Evolutionary conservation across 176 grass and related monocot genomes (phyloP), one percentile per base, ranked within the genome.

Genomic region (Themeda triandra): DNA sequence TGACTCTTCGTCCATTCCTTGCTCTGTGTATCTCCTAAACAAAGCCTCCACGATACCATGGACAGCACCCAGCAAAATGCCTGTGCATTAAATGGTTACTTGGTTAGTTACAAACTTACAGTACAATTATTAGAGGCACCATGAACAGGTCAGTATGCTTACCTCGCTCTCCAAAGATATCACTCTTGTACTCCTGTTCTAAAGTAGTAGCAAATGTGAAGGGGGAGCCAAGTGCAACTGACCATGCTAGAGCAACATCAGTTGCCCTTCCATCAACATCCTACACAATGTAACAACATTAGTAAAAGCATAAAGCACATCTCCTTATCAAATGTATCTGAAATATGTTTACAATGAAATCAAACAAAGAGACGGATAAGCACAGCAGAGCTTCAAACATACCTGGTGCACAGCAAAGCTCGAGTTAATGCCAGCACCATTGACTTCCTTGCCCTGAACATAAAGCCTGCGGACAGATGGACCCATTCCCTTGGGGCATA

Each of bases 401-500:
- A 97, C 94, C 94, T 97, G 94, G 83, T 97, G 94, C 23, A 97
- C 94, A 53, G 85, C 94, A 93, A 97, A 93, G 82, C 94, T 97
- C 45, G 94, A 81, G 80, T 97, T 97, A 71, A 93, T 97, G 14
- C 94, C 94, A 44, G 94, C 94, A 78, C 94, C 94, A 66, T 97
- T 97, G 35, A 91, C 79, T 70, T 96, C 89, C 81, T 97, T 97
- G 37, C 91, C 94, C 63, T 97, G 94, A 76, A 97, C 89, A 85
- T 97, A 97, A 58, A 97, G 87, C 44, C 94, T 85, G 67, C 94
- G 83, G 54, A 97, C 94, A 29, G 94, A 93, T 30, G 94, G 94
- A 28, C 94, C 94, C 94, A 97, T 97, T 37, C 91, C 94, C 69
- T 97, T 97, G 36, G 94, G 94, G 51, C 94, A 96, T 29, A 96